Evolutionary conservation across 495 filamentous ascomycete genomes (phyloP), one percentile per base, ranked within the genome.

Genomic region (Trichoderma asperelloides): DNA sequence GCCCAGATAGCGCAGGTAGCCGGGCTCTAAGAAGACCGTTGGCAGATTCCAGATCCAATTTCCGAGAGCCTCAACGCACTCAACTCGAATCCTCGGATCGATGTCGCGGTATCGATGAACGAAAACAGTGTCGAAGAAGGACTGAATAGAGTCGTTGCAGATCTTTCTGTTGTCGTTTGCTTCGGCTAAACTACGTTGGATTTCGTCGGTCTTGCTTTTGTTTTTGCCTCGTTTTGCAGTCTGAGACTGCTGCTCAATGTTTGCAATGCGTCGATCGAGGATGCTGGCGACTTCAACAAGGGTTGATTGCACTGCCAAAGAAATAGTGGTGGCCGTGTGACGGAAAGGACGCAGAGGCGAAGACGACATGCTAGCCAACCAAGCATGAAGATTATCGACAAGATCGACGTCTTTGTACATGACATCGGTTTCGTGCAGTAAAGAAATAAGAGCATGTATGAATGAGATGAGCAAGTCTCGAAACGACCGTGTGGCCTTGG

Each of bases 71-170:
- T 87, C 84, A 57, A 96, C 85, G 72, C 92, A 96, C 68, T 96
- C 92, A 2, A 86, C 84, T 43, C 95, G 86, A 65, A 98, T 96
- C 68, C 81, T 89, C 1, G 91, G 84, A 75, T 98, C 95, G 25
- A 97, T 85, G 70, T 98, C 95, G 41, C 95, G 91, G 75, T 97
- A 98, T 30, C 95, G 90, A 75, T 98, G 93, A 37, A 96, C 87
- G 70, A 95, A 98, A 33, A 97, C 87, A 16, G 90, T 89, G 66
- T 96, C 89, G 69, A 97, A 93, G 65, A 91, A 87, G 71, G 94
- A 89, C 68, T 88, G 88, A 60, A 97, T 85, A 65, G 86, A 82
- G 1, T 80, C 81, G 69, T 93, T 85, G 62, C 91, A 79, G 2
- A 80, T 77, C 39, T 89, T 82, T 21, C 87, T 82, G 68, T 86